These are phyloP conservation scores for Leonotis leonurus DNA, from an alignment of 257 asterid species.

Conservation along the genomic window DNA sequence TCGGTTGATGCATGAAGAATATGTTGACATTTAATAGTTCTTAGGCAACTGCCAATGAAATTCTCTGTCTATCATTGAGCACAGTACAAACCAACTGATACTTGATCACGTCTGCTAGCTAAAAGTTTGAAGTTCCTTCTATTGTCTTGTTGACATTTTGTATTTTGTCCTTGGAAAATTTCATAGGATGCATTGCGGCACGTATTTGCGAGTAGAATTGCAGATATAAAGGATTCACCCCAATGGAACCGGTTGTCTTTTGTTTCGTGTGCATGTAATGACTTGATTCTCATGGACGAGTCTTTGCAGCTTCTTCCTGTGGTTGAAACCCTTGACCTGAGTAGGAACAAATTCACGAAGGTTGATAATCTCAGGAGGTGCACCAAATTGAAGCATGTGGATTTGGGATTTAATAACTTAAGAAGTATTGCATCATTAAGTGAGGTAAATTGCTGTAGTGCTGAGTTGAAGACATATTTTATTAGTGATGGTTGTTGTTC, in stretches of 20 bases:
- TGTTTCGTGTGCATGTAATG: slow-evolving; percentile 81
- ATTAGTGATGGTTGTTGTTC: slow-evolving; percentile 4
- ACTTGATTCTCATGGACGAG: slow-evolving; percentile 90
- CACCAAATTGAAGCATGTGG: slow-evolving; percentile 74
- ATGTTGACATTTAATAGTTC: not conserved
- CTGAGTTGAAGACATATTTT: slow-evolving; percentile 4
- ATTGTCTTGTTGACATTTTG: slow-evolving; percentile 1
- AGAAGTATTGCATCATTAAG: slow-evolving; percentile 65
- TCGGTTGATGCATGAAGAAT: not conserved
- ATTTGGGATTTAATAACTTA: slow-evolving; percentile 87
- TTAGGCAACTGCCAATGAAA: not conserved
- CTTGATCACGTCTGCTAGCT: slow-evolving; percentile 6
- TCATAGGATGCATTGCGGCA: slow-evolving; percentile 86
- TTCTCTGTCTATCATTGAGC: not conserved
- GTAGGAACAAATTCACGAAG: slow-evolving; percentile 85
- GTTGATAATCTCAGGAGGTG: slow-evolving; percentile 87
- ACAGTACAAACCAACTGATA: not conserved
- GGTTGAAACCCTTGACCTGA: slow-evolving; percentile 86
- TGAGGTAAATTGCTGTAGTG: slow-evolving; percentile 54
- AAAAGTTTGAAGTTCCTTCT: not conserved
- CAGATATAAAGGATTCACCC: slow-evolving; percentile 74
- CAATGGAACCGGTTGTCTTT: slow-evolving; percentile 83
- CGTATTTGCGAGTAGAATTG: slow-evolving; percentile 85
- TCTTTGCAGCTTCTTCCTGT: slow-evolving; percentile 90
- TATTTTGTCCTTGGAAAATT: slow-evolving; percentile 22